phyloP scores from a whole-genome alignment of 2,329 filamentous ascomycete genomes.

The Curvularia eragrostidis region DNA sequence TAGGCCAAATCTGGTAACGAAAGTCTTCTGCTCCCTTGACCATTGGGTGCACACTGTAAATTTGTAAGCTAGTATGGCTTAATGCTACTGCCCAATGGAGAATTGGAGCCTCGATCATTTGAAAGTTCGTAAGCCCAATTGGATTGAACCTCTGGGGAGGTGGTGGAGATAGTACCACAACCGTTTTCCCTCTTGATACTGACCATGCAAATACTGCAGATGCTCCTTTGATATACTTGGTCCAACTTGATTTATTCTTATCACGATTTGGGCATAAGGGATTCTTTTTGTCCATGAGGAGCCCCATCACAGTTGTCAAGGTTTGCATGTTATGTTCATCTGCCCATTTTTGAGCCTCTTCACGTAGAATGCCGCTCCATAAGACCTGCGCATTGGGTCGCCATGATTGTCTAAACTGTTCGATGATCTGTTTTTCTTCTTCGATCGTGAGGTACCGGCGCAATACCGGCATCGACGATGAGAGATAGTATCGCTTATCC shows the following conservation, averaged over 20 bases:
- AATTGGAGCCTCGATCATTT: slow-evolving; percentile 2
- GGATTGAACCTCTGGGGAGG: slow-evolving; percentile 1
- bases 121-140: background rate
- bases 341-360: slow-evolving; percentile 2
- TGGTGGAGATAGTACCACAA: slow-evolving; percentile 2
- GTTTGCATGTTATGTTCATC: background rate
- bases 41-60: slow-evolving; percentile 2
- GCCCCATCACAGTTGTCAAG: background rate
- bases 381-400: slow-evolving; percentile 1
- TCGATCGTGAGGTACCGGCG: slow-evolving; percentile 1
- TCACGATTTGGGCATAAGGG: background rate
- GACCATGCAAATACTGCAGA: slow-evolving; percentile 1
- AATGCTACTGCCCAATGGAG: background rate
- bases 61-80: background rate
- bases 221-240: slow-evolving; percentile 1
- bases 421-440: slow-evolving; percentile 1
- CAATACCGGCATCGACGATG: background rate
- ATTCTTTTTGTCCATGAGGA: background rate
- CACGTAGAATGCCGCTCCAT: background rate
- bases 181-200: background rate
- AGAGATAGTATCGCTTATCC: background rate
- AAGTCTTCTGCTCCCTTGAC: slow-evolving; percentile 2
- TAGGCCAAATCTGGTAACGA: background rate
- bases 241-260: background rate
- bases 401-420: background rate